phyloP scores from a whole-genome alignment of 2,329 filamentous ascomycete species.

The Cercospora zeina region DNA sequence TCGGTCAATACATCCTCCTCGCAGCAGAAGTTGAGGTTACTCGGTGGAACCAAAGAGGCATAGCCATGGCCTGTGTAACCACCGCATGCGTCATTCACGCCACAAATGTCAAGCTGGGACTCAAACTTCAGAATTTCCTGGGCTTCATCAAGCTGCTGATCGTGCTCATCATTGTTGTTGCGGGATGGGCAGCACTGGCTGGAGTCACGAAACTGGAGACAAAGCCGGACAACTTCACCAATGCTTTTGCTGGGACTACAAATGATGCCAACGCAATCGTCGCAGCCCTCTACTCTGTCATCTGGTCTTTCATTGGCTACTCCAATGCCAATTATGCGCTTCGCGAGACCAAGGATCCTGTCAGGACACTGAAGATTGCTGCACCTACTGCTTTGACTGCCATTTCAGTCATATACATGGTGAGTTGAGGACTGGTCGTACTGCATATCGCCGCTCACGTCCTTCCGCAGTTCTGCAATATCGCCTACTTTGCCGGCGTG shows the following conservation, averaged over 20 bases:
- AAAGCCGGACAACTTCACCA: slow-evolving; percentile 58
- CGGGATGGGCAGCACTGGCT: slow-evolving; percentile 63
- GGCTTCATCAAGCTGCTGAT: slow-evolving; percentile 61
- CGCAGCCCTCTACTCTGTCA: slow-evolving; percentile 59
- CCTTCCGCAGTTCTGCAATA: slow-evolving; percentile 42
- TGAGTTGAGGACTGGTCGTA: no score
- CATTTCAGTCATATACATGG: slow-evolving; percentile 39
- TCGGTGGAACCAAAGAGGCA: slow-evolving; percentile 65
- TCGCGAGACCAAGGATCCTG: slow-evolving; percentile 56
- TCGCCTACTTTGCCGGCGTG: slow-evolving; percentile 59
- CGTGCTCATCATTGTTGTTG: slow-evolving; percentile 53
- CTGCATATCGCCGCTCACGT: neutral
- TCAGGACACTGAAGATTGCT: slow-evolving; percentile 17
- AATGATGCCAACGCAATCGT: slow-evolving; percentile 52
- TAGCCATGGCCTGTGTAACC: slow-evolving; percentile 55
- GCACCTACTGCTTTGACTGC: slow-evolving; percentile 39
- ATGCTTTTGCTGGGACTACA: slow-evolving; percentile 55
- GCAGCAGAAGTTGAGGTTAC: slow-evolving; percentile 54
- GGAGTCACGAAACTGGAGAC: slow-evolving; percentile 47
- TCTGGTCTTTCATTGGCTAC: slow-evolving; percentile 31
- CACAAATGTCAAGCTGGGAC: slow-evolving; percentile 49
- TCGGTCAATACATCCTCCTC: slow-evolving; percentile 61
- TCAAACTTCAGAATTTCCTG: slow-evolving; percentile 50
- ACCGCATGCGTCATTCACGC: slow-evolving; percentile 54
- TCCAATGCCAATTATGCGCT: slow-evolving; percentile 62